Base-by-base conservation (phyloP, 176 grass and related monocot species). In the Cenchrus americanus region DNA sequence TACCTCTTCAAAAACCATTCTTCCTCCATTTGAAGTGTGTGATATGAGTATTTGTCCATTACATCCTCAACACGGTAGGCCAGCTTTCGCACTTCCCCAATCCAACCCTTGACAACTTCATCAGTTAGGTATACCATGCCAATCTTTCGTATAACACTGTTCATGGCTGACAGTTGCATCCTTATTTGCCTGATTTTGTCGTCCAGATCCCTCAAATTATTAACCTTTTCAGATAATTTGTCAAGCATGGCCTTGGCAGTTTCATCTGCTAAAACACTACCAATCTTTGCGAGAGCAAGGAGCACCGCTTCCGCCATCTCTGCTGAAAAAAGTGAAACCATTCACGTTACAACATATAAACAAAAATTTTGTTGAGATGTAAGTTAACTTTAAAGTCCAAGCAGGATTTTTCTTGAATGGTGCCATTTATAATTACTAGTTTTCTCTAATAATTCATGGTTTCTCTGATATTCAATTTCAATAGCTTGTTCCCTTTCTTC, bases 221-320 rank as follows among this genome's bases (percentile, higher is more conserved):
- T 8, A 57, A 80, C 22, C 5, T 73, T 86, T 63, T 43, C 66
- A 43, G 57, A 86, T 7, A 86, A 5, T 40, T 73, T 86, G 46
- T 14, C 46, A 3, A 86, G 0, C 14, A 79, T 7, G 4, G 10
- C 6, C 42, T 62, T 72, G 55, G 68, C 18, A 15, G 18, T 13
- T 82, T 82, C 71, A 62, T 60, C 27, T 51, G 63, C 43, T 69
- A 82, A 69, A 62, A 68, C 79, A 0, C 1, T 11, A 40, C 62
- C 71, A 61, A 70, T 82, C 86, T 77, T 87, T 17, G 5, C 15
- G 3, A 77, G 3, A 40, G 79, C 86, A 69, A 82, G 53, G 1
- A 62, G 27, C 19, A 82, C 79, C 0, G 79, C 79, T 46, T 82
- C 72, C 1, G 53, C 46, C 86, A 87, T 87, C 51, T 62, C 7